A percentile compares a stretch with the other conserved stretches of the same genome.
Evolutionary conservation across 192 early-diverging fungal species (phyloP).

Genomic region (Chytriomyces sp.): DNA sequence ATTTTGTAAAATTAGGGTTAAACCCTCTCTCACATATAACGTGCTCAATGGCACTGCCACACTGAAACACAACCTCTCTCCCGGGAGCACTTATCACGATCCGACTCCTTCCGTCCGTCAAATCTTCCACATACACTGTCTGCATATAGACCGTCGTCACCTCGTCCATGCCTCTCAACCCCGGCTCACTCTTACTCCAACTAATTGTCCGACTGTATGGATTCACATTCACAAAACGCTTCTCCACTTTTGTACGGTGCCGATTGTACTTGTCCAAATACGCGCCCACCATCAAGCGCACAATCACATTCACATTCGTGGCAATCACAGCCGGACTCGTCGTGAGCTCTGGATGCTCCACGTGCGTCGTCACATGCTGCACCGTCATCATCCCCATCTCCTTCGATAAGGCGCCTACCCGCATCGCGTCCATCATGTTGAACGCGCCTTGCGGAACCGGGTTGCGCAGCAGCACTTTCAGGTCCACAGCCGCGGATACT

Average conservation of each 20-base stretch:
- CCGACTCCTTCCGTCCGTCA: conserved; percentile 25
- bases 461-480: background rate
- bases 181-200: conserved; percentile 28
- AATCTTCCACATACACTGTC: conserved; percentile 33
- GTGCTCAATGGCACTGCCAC: conserved; percentile 16
- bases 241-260: conserved; percentile 22
- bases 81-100: conserved; percentile 24
- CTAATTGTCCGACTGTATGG: conserved; percentile 30
- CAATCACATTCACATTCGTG: conserved; percentile 28
- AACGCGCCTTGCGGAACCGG: background rate
- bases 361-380: conserved; percentile 5
- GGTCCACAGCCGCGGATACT: background rate
- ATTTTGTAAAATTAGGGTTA: too few relatives aligned
- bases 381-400: conserved; percentile 9
- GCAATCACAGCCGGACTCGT: background rate
- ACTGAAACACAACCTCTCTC: conserved; percentile 33
- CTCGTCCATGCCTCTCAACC: background rate
- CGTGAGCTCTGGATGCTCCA: background rate
- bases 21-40: conserved; percentile 32
- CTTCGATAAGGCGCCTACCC: too few relatives aligned
- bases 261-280: conserved; percentile 29
- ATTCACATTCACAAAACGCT: conserved; percentile 31
- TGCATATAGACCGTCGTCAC: conserved; percentile 26
- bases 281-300: conserved; percentile 29
- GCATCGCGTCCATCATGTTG: too few relatives aligned